Evolutionary conservation across 2,329 filamentous ascomycete species (phyloP).

Genomic region (Bipolaris cookei): DNA sequence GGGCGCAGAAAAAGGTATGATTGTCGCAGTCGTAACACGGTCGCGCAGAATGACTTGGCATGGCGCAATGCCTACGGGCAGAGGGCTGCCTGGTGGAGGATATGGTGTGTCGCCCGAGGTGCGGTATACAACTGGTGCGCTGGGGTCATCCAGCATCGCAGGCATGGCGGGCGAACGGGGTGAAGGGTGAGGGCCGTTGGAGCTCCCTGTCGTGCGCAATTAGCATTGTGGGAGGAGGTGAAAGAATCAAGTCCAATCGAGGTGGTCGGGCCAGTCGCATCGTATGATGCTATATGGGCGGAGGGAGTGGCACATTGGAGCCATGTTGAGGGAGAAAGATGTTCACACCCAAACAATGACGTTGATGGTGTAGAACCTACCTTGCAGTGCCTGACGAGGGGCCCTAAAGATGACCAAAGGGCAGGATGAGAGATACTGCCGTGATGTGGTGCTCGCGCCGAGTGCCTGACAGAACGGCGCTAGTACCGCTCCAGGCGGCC

Average conservation of each 20-base stretch:
- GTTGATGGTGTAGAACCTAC: slow-evolving; percentile 21
- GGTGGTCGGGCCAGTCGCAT: neutral
- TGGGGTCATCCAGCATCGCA: slow-evolving; percentile 79
- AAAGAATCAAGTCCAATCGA: slow-evolving; percentile 1
- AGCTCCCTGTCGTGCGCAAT: slow-evolving; percentile 11
- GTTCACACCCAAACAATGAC: neutral
- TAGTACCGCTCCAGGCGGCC: neutral
- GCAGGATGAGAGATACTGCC: slow-evolving; percentile 33
- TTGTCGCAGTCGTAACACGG: slow-evolving; percentile 80
- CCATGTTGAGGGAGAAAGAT: slow-evolving; percentile 2
- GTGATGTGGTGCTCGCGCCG: slow-evolving; percentile 29
- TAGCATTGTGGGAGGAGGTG: slow-evolving; percentile 8
- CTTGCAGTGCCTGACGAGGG: slow-evolving; percentile 11
- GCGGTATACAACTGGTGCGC: slow-evolving; percentile 72
- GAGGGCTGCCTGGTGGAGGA: slow-evolving; percentile 65
- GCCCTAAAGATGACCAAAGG: slow-evolving; percentile 17
- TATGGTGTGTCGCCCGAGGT: slow-evolving; percentile 70
- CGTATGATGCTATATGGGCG: neutral
- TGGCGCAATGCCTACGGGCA: slow-evolving; percentile 72
- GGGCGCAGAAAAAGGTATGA: slow-evolving; percentile 81
- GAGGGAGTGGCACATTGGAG: neutral
- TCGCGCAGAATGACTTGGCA: slow-evolving; percentile 83
- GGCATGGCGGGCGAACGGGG: slow-evolving; percentile 63
- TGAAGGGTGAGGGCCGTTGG: neutral
- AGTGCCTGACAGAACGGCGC: neutral